phyloP scores from a whole-genome alignment of 2,329 filamentous ascomycete species.

The Alternaria brassicae region DNA sequence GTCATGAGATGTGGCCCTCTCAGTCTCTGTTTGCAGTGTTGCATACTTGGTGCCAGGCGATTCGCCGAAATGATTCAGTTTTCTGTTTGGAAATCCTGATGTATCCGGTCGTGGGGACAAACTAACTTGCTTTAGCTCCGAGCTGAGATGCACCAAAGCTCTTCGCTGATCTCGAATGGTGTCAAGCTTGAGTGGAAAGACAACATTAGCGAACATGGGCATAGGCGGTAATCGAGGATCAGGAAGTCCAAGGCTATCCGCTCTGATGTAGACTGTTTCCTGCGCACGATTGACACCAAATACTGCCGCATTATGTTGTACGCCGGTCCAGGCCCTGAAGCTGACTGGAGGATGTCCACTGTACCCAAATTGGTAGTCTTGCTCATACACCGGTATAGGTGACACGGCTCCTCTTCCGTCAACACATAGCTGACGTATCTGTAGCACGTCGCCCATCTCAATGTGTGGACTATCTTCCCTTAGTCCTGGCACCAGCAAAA shows the following conservation, averaged over 20 bases:
- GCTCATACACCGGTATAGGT: slow-evolving; percentile 2
- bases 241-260: slow-evolving; percentile 17
- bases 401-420: slow-evolving; percentile 22
- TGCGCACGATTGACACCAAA: slow-evolving; percentile 30
- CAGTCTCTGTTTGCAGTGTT: neutral
- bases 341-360: neutral
- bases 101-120: neutral
- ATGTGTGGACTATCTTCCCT: slow-evolving; percentile 42
- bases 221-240: neutral
- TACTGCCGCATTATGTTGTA: slow-evolving; percentile 31
- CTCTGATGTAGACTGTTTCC: slow-evolving; percentile 35
- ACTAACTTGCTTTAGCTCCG: slow-evolving; percentile 8
- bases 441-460: slow-evolving; percentile 43
- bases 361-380: neutral
- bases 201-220: slow-evolving; percentile 32
- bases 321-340: slow-evolving; percentile 25
- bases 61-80: neutral
- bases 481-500: slow-evolving; percentile 36
- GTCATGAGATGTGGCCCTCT: neutral
- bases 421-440: slow-evolving; percentile 39
- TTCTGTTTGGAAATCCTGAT: neutral
- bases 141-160: slow-evolving; percentile 16
- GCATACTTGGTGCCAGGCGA: neutral
- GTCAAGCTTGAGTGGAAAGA: slow-evolving; percentile 30
- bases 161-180: slow-evolving; percentile 13